Base-by-base conservation (phyloP, 2,329 filamentous ascomycete genomes). In the Dothistroma pini region DNA sequence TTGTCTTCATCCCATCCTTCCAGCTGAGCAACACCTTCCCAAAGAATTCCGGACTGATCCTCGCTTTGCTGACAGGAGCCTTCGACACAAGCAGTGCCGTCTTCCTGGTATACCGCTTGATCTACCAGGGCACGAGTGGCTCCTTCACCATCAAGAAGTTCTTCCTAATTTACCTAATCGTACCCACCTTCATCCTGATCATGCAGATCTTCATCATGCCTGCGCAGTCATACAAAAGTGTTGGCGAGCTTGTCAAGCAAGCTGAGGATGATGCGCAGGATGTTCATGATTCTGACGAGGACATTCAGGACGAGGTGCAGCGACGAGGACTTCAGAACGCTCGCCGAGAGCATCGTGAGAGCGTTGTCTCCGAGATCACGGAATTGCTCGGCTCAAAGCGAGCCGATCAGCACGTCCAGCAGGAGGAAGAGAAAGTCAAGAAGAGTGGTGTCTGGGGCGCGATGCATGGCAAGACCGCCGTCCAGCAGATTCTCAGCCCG, bases 401-500 rank as follows among this genome's bases (percentile, higher is more conserved):
- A 63, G 82, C 83, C 5, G 79, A 84, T 63, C 69, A 75, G 55
- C 51, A 53, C 31, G 51, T 53, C 31, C 51, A 35, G 11, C 22
- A 29, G 10, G 89, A 93, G 75, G 88, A 90, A 71, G 81, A 83
- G 68, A 89, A 88, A 71, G 88, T 89, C 63, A 81, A 84, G 55
- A 83, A 82, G 10, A 89, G 87, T 19, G 91, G 91, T 4, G 89
- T 96, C 35, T 96, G 91, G 89, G 93, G 93, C 29, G 88, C 89
- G 22, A 84, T 96, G 76, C 93, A 96, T 72, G 86, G 86, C 55
- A 80, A 82, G 66, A 84, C 88, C 0, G 89, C 90, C 0, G 70
- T 81, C 22, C 78, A 90, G 69, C 93, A 97, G 75, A 89, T 96
- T 66, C 75, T 78, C 8, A 90, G 88, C 2, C 88, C 88, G 0